Evolutionary conservation across 202 grass and related monocot species (phyloP).

Genomic region (Zizania palustris): DNA sequence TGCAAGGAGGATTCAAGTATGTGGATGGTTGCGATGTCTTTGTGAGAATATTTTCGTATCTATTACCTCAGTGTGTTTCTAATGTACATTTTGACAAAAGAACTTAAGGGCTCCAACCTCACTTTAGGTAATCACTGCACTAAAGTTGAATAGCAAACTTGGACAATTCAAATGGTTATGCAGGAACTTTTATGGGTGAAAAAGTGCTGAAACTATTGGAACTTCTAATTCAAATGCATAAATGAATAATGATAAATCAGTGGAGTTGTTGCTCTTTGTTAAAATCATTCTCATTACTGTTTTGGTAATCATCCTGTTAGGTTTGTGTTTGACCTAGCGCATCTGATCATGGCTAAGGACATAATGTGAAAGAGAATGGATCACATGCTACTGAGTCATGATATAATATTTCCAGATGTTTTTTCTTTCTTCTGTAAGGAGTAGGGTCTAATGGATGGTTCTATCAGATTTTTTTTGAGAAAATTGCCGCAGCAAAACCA

Average conservation of each 20-base stretch:
- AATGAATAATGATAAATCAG: background rate
- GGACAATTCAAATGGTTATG: background rate
- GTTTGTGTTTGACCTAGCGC: conserved; percentile 90
- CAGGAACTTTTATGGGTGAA: background rate
- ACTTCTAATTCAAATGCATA: background rate
- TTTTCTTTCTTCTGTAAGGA: conserved; percentile 11
- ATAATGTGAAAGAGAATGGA: conserved; percentile 48
- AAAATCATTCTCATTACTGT: conserved; percentile 45
- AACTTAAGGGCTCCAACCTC: background rate
- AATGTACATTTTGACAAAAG: background rate
- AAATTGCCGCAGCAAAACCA: background rate
- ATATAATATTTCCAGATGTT: conserved; percentile 41
- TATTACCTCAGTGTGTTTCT: background rate
- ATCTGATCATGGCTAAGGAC: conserved; percentile 82
- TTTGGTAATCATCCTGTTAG: conserved; percentile 74
- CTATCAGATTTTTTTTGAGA: conserved; percentile 16
- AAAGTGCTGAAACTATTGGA: background rate
- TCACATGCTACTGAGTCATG: conserved; percentile 32
- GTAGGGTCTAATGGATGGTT: conserved; percentile 13
- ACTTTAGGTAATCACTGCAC: background rate
- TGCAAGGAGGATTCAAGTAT: background rate
- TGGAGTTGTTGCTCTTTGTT: background rate
- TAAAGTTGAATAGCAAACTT: background rate
- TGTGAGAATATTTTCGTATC: background rate
- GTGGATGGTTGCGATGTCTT: background rate